Conservation (phyloP, 2,329 filamentous ascomycete species). For the Biscogniauxia marginata region DNA sequence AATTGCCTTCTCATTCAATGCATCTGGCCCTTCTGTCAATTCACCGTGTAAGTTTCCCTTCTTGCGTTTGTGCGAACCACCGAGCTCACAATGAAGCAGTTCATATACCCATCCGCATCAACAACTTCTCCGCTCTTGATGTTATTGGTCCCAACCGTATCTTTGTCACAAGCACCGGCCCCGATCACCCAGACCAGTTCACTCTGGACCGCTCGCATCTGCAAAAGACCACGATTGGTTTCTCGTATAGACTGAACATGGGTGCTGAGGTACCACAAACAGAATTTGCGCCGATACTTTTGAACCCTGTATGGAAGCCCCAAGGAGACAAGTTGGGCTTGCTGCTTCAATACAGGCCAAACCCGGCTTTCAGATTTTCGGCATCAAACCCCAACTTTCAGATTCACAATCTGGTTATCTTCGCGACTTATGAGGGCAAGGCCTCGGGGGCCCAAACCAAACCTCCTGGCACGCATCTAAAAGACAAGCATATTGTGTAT, state of each 20-base stretch:
- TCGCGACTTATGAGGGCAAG: conserved; percentile 68
- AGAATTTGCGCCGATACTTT: conserved; percentile 67
- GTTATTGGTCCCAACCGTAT: conserved; percentile 92
- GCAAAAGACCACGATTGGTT: conserved; percentile 73
- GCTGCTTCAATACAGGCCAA: conserved; percentile 80
- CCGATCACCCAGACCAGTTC: conserved; percentile 75
- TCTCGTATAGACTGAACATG: conserved; percentile 87
- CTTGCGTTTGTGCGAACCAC: not conserved
- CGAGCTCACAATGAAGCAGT: conserved; percentile 36
- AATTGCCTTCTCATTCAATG: conserved; percentile 81
- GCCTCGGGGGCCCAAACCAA: conserved; percentile 72
- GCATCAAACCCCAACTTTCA: conserved; percentile 46
- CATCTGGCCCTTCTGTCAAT: conserved; percentile 45
- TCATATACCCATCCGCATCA: conserved; percentile 72
- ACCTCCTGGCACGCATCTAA: conserved; percentile 74
- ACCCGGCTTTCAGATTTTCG: conserved; percentile 59
- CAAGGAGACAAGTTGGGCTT: conserved; percentile 84
- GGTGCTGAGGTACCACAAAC: conserved; percentile 50
- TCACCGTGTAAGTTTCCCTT: conserved; percentile 45
- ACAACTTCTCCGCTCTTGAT: conserved; percentile 85
- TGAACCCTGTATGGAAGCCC: conserved; percentile 78
- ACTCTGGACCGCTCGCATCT: conserved; percentile 71
- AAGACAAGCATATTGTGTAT: conserved; percentile 74
- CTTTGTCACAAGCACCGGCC: conserved; percentile 70
- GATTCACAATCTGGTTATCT: conserved; percentile 72